These are phyloP conservation scores for Sclerotinia trifoliorum DNA, from an alignment of 2,329 filamentous ascomycete genomes.

Conservation along the genomic window DNA sequence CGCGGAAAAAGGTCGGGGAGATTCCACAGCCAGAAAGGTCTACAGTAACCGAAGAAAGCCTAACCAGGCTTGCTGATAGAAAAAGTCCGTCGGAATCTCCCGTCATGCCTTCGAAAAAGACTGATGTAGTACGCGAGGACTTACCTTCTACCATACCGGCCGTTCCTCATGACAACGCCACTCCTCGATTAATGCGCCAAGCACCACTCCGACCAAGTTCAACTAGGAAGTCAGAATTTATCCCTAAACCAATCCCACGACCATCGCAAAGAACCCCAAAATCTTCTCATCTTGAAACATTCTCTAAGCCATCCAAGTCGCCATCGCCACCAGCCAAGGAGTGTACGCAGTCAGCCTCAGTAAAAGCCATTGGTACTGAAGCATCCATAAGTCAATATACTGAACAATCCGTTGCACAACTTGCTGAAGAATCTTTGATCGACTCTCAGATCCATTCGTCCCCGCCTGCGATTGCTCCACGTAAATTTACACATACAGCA, in stretches of 20 bases:
- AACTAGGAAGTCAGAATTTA: slow-evolving; percentile 1
- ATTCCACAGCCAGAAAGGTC: neutral
- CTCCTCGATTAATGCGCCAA: slow-evolving; percentile 27
- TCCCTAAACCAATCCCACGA: neutral
- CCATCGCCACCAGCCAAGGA: slow-evolving; percentile 33
- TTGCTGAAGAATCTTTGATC: slow-evolving; percentile 27
- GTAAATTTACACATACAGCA: slow-evolving; percentile 37
- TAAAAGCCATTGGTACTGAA: neutral
- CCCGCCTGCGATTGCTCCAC: slow-evolving; percentile 36
- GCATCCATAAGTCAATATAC: neutral
- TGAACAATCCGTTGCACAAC: slow-evolving; percentile 7
- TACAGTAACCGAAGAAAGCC: neutral
- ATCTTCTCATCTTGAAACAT: slow-evolving; percentile 25
- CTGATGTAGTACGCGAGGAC: slow-evolving; percentile 28
- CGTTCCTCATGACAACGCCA: slow-evolving; percentile 26
- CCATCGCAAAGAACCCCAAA: slow-evolving; percentile 9
- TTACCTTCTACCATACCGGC: slow-evolving; percentile 33
- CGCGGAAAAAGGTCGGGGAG: neutral
- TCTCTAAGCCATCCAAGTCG: slow-evolving; percentile 38
- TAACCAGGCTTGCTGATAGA: neutral
- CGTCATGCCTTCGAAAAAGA: slow-evolving; percentile 19
- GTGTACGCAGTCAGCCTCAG: slow-evolving; percentile 3
- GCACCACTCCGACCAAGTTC: slow-evolving; percentile 20
- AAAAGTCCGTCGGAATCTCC: neutral
- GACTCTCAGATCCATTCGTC: slow-evolving; percentile 37